A percentile compares a stretch with the other conserved stretches of the same genome.
These are phyloP conservation scores for Dioscorea cayenensis DNA, from an alignment of 116 monocot species.

Conservation along the genomic window DNA sequence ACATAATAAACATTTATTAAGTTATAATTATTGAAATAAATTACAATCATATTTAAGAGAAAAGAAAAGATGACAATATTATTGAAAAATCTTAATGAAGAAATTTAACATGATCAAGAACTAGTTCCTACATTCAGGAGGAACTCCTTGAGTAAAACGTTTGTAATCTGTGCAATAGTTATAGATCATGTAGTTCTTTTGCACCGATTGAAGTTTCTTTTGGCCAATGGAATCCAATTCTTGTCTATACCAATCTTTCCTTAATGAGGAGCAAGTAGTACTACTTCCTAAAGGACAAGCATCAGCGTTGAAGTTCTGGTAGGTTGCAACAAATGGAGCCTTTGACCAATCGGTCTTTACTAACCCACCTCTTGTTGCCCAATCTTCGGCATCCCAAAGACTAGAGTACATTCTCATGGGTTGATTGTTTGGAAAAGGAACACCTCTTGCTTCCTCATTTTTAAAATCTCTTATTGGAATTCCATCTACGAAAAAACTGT, in stretches of 20 bases:
- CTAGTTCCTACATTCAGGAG: neutral
- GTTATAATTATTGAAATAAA: no score
- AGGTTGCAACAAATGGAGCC: conserved; percentile 47
- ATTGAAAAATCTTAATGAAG: no score
- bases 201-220: conserved; percentile 27
- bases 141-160: conserved; percentile 11
- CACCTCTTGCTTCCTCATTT: conserved; percentile 39
- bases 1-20: no score
- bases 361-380: conserved; percentile 58
- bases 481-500: conserved; percentile 54
- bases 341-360: conserved; percentile 58
- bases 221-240: conserved; percentile 33
- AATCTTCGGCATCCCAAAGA: conserved; percentile 69
- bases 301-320: conserved; percentile 48
- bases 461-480: conserved; percentile 55
- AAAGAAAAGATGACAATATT: no score
- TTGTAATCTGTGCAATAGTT: conserved; percentile 42
- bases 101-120: no score
- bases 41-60: no score
- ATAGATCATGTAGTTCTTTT: conserved; percentile 45
- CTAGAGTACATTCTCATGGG: conserved; percentile 64
- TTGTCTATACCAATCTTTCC: conserved; percentile 28
- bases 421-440: conserved; percentile 55
- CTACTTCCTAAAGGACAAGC: conserved; percentile 27
- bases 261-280: conserved; percentile 20